These are phyloP conservation scores for Aspergillus chevalieri DNA, from an alignment of 2,329 filamentous ascomycete species.

Conservation along the genomic window DNA sequence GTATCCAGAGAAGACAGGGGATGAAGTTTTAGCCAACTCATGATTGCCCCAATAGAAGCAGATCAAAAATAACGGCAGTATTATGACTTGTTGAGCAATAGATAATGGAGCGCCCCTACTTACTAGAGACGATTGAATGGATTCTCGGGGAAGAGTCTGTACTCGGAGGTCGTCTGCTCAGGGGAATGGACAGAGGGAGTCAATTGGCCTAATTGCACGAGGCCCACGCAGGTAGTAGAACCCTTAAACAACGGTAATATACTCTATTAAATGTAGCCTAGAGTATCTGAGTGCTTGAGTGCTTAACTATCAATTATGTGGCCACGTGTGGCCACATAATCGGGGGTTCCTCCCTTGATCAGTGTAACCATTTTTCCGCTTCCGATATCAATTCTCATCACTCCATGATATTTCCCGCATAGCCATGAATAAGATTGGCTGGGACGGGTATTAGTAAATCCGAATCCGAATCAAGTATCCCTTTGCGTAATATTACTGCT, in stretches of 20 bases:
- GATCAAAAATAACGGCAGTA: conserved; percentile 4
- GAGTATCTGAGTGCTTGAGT: conserved; percentile 4
- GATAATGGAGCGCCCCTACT: conserved; percentile 3
- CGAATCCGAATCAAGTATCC: no score
- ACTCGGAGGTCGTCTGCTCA: conserved; percentile 4
- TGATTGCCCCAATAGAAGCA: conserved; percentile 6
- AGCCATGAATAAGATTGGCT: no score
- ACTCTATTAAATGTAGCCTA: conserved; percentile 3
- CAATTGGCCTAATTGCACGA: conserved; percentile 5
- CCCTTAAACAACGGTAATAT: background rate
- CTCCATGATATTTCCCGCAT: no score
- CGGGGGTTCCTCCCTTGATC: no score
- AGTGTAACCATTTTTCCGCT: no score
- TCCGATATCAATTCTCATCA: no score
- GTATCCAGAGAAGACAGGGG: conserved; percentile 7
- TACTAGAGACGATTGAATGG: background rate
- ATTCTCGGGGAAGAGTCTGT: conserved; percentile 2
- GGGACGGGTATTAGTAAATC: no score
- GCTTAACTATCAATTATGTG: conserved; percentile 3
- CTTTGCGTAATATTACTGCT: no score
- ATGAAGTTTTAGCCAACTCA: conserved; percentile 12
- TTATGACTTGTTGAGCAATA: conserved; percentile 6
- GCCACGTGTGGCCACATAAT: no score
- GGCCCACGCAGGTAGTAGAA: conserved; percentile 5
- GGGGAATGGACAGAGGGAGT: conserved; percentile 2